Base-by-base conservation (phyloP, 2,329 filamentous ascomycete genomes). In the Penicillium sp. region DNA sequence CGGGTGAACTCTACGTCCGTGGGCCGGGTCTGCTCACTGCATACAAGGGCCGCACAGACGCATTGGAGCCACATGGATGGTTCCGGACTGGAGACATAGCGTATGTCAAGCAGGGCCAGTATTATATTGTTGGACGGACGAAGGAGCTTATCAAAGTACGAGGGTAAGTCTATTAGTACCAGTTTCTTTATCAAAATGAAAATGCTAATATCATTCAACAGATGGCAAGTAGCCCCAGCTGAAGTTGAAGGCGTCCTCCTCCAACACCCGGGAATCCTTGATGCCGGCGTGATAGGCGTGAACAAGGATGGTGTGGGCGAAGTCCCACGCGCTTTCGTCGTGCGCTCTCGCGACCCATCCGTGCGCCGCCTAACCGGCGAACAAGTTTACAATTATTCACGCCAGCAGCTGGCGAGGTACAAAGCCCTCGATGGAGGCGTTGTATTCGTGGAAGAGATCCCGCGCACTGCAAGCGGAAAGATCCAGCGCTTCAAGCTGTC, bases 381-480 rank as follows among this genome's bases (percentile, higher is more conserved):
- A 23, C 73, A 79, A 50, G 71, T 80, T n/a, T 75, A 78, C 49
- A 61, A 64, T 12, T 78, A 74, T 56, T 65, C 76, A 13, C 67
- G 70, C 13, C 54, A 60, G 2, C 72, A 72, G 44, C 67, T 82
- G 25, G 77, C 77, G 8, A 75, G 74, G 50, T 81, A 80, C 67
- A 81, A 81, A 57, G 68, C 70, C 3, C 61, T 80, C 0, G 77
- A 77, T 9, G 76, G 76, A 6, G 78, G 77, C 0, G 72, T 81
- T 9, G 62, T 75, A 23, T 81, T 81, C 50, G 73, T 80, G 15
- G 74, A 79, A 42, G 67, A 74, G 29, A 78, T 82, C 34, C 79
- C 79, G 5, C 76, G 77, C 45, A 77, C 77, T 3, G 68, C 77
- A 0, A 79, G 77, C 54, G 79, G 79, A 15, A 82, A 82, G 66